A percentile compares a stretch with the other conserved stretches of the same genome.
phyloP scores from a whole-genome alignment of 805 yeast species.

The Metschnikowia koreensis region DNA sequence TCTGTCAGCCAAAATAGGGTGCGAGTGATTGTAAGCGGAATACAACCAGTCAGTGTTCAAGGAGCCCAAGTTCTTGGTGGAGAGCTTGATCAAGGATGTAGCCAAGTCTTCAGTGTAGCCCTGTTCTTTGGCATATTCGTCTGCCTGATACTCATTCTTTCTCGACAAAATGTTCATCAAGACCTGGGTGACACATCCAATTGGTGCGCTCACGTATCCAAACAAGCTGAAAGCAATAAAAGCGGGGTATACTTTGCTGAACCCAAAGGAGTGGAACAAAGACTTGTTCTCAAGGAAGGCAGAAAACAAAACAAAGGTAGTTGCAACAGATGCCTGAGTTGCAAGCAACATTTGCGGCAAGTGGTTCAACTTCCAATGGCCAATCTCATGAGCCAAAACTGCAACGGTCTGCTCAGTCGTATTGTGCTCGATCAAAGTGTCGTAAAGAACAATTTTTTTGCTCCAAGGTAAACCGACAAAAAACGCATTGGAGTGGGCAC shows the following conservation, averaged over 20 bases:
- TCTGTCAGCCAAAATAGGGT: slow-evolving; percentile 91
- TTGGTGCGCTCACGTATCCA: slow-evolving; percentile 73
- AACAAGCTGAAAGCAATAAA: slow-evolving; percentile 80
- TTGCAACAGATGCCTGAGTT: slow-evolving; percentile 61
- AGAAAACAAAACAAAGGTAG: slow-evolving; percentile 70
- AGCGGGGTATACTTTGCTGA: slow-evolving; percentile 61
- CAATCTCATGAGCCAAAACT: slow-evolving; percentile 96
- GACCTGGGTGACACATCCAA: slow-evolving; percentile 68
- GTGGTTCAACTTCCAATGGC: slow-evolving; percentile 95
- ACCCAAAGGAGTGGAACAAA: slow-evolving; percentile 77
- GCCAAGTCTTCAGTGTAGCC: slow-evolving; percentile 72
- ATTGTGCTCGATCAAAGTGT: slow-evolving; percentile 82
- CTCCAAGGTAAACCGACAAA: slow-evolving; percentile 96
- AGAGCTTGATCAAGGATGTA: slow-evolving; percentile 69
- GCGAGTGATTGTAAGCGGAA: slow-evolving; percentile 85
- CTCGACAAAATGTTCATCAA: slow-evolving; percentile 70
- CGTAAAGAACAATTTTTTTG: slow-evolving; percentile 91
- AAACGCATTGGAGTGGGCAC: slow-evolving; percentile 95
- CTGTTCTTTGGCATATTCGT: slow-evolving; percentile 71
- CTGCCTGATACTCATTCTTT: slow-evolving; percentile 92
- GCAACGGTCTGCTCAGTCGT: slow-evolving; percentile 82
- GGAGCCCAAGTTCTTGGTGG: slow-evolving; percentile 78
- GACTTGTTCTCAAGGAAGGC: slow-evolving; percentile 78
- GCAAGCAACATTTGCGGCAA: slow-evolving; percentile 71
- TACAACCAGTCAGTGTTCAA: slow-evolving; percentile 88